Base-by-base conservation (phyloP, 345 rosid genomes). In the Geranium brycei region DNA sequence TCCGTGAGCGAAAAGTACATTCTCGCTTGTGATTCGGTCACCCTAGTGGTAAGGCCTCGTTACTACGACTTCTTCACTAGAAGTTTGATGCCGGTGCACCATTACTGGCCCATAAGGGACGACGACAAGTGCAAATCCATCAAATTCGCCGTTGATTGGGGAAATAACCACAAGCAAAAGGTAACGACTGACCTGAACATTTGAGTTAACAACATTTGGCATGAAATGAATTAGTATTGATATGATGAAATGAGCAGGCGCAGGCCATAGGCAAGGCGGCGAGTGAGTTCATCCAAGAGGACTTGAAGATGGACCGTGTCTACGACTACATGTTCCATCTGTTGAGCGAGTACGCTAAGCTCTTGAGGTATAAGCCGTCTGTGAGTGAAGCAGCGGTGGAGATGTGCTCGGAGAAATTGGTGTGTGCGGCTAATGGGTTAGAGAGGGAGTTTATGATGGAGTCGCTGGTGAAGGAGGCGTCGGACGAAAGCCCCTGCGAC, bases 301-400 rank as follows among this genome's bases (percentile, higher is more conserved):
- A 83, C 1, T 68, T 86, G 81, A 81, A 76, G 76, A 80, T 86
- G 77, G 90, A 87, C 38, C 75, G 72, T 1, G 91, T 86, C 15
- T 87, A 89, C 60, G 87, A 89, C 61, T 89, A 89, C 82, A 85
- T 89, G 91, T 82, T 78, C 68, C 96, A 87, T 80, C 86, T 87
- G 14, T 64, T 87, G 72, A 86, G 62, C 6, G 83, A 80, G 71
- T 89, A 87, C 40, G 73, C 91, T 0, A 86, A 80, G 77, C 83
- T 87, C 15, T 70, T 89, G 73, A 77, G 56, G 64, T 85, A 72
- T 69, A 80, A 81, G 71, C 89, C 96, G 0, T 71, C 63, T n/a
- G 38, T 83, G 47, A 83, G 93, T 0, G 23, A 4, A 12, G 65
- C 72, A 8, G 95, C 89, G 0, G 30, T 57, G 5, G 81, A 82